phyloP scores from a whole-genome alignment of 2,329 filamentous ascomycete species.

The Apiospora arundinis region DNA sequence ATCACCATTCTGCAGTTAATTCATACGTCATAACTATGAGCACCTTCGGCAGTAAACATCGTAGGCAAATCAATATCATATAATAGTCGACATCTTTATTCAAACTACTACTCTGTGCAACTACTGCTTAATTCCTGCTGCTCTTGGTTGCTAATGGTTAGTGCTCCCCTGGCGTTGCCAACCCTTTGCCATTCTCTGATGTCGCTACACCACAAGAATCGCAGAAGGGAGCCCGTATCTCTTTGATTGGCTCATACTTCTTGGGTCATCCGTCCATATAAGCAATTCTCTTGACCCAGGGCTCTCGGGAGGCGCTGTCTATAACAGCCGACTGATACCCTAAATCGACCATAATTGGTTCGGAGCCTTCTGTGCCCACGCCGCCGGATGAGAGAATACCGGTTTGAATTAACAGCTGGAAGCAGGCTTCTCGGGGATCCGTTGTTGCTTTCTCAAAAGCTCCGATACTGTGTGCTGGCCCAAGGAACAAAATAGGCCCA shows the following conservation, averaged over 20 bases:
- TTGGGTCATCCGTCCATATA: background rate
- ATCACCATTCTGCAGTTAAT: too few relatives aligned
- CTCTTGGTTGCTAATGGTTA: background rate
- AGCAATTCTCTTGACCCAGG: background rate
- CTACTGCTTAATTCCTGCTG: conserved; percentile 13
- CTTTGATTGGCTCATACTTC: background rate
- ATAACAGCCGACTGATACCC: background rate
- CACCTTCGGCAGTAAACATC: background rate
- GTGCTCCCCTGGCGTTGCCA: background rate
- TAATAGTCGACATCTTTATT: conserved; percentile 15
- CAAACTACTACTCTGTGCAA: conserved; percentile 15
- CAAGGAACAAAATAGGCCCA: background rate
- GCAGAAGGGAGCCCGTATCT: background rate
- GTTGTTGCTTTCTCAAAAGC: background rate
- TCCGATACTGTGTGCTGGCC: background rate
- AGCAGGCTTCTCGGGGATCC: background rate
- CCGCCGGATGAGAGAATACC: background rate
- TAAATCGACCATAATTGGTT: background rate
- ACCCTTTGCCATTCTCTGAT: background rate
- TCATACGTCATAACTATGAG: background rate
- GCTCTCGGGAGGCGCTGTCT: background rate
- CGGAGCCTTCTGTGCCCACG: background rate
- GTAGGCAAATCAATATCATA: background rate
- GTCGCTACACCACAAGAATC: background rate
- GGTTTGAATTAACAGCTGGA: background rate